Base-by-base conservation (phyloP, 441 rosid species). In the Viola pubescens region DNA sequence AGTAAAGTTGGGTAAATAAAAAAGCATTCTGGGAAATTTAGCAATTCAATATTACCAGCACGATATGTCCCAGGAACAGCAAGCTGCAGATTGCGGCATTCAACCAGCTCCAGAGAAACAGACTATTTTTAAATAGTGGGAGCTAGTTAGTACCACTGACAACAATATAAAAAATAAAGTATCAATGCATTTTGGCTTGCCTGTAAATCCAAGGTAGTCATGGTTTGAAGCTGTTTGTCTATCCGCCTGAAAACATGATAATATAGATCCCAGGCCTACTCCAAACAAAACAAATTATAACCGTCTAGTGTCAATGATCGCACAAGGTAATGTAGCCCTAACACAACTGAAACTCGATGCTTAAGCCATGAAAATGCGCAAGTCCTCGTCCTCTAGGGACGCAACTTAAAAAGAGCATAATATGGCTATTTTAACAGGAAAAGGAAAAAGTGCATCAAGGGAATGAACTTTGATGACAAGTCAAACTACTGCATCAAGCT, bases 11-110 rank as follows among this genome's bases (percentile, higher is more conserved):
- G 7, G 58, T 62, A 51, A 49, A 50, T 60, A 56, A 65, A 2
- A 41, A 61, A 19, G 42, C 19, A 54, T 42, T 34, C n/a, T 56
- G 56, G 26, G 54, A 43, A 53, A 49, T 50, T 38, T 55, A 42
- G 10, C 46, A 49, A 52, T 51, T 65, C 41, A 62, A 45, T 45
- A 39, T 72, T 83, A 91, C 99, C 97, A 39, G 98, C 86, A 69
- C 87, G 84, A 72, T 94, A 94, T 64, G 96, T 91, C 68, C 98
- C 99, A 54, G 99, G 99, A 75, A 94, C 97, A 42, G 99, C 99
- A 58, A 94, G 99, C 88, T 91, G 88, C 79, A 94, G 78, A 73
- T 91, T 73, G 54, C 84, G 87, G 72, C 98, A 94, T 56, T 83
- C 84, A 60, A 94, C 75, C 75, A 94, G 76, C 81, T 87, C 99